A percentile compares a stretch with the other conserved stretches of the same genome.
Evolutionary conservation across 164 flowering plant genomes (phyloP).

Genomic region (Annona cherimola): DNA sequence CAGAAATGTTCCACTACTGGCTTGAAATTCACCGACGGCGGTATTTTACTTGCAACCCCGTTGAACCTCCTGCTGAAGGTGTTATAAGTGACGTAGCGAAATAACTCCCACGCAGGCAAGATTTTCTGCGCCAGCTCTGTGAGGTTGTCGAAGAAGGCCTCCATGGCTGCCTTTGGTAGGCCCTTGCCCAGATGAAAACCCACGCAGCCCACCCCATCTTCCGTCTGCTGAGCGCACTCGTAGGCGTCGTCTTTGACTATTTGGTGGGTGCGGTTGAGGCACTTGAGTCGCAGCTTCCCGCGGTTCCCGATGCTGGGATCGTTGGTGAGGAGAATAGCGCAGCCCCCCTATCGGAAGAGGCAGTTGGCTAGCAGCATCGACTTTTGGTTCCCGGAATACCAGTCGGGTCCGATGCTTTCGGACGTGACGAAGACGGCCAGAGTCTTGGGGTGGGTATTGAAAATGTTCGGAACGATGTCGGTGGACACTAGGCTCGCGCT

Average conservation of each 20-base stretch:
- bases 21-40: constrained; percentile 36
- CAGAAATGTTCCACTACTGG: constrained; percentile 53
- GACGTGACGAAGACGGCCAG: constrained; percentile 10
- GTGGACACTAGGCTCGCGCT: constrained; percentile 14
- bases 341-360: constrained; percentile 14
- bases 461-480: constrained; percentile 6
- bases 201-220: constrained; percentile 3
- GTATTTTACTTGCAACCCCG: neutral
- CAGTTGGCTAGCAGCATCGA: constrained; percentile 16
- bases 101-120: constrained; percentile 38
- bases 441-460: constrained; percentile 1
- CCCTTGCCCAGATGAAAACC: constrained; percentile 20
- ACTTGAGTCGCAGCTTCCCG: constrained; percentile 9
- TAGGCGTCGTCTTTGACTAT: constrained; percentile 10
- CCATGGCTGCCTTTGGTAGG: constrained; percentile 47
- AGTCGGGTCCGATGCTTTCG: constrained; percentile 8
- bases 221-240: constrained; percentile 10
- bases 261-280: constrained; percentile 13
- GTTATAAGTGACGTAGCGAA: constrained; percentile 26
- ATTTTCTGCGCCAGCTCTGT: constrained; percentile 35
- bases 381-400: constrained; percentile 15
- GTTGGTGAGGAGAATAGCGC: constrained; percentile 15
- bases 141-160: constrained; percentile 40
- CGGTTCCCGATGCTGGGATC: neutral
- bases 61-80: neutral